Base-by-base conservation (phyloP, 2,329 filamentous ascomycete species). In the Fonsecaea nubica region DNA sequence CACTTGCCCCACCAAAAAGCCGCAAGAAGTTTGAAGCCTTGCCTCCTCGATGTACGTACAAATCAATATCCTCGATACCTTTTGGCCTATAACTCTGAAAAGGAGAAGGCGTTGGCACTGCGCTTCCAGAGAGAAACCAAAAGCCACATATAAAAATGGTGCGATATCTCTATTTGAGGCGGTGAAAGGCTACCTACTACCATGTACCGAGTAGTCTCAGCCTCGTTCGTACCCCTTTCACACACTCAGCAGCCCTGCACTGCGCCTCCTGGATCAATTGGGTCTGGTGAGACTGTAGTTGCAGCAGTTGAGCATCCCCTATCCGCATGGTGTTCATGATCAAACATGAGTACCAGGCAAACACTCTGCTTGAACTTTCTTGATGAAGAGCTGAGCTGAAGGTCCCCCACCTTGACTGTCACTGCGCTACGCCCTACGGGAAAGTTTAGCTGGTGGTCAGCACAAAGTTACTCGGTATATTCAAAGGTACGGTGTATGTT, bases 361-460 rank as follows among this genome's bases (percentile, higher is more conserved):
- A 50, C 45, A 50, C 25, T 25, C 42, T 50, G 5, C 8, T 50
- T 50, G 45, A 25, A 50, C 45, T 50, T 50, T 50, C 40, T 42
- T 9, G 15, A 18, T 12, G 45, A n/a, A 50, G 18, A 50, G 45
- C 12, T 25, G 18, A 13, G 45, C 45, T 50, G 45, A 50, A 6
- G 45, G 25, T 18, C 9, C 36, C 36, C 18, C 45, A 50, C 18
- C 6, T 18, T 25, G 9, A 50, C 18, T 12, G 45, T 25, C 45
- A 13, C 21, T 50, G 12, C 45, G 45, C 45, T 50, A 50, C 45
- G 5, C 45, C 45, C 10, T 25, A 30, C 7, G 3, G 8, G 45
- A 50, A 30, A 50, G 9, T 50, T 30, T 25, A 25, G 42, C 12
- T 50, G 21, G 25, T 9, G 45, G 18, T 18, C 45, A 25, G 45